Evolutionary conservation across 805 yeast species (phyloP).

Genomic region (Zygoascus ofunaensis): DNA sequence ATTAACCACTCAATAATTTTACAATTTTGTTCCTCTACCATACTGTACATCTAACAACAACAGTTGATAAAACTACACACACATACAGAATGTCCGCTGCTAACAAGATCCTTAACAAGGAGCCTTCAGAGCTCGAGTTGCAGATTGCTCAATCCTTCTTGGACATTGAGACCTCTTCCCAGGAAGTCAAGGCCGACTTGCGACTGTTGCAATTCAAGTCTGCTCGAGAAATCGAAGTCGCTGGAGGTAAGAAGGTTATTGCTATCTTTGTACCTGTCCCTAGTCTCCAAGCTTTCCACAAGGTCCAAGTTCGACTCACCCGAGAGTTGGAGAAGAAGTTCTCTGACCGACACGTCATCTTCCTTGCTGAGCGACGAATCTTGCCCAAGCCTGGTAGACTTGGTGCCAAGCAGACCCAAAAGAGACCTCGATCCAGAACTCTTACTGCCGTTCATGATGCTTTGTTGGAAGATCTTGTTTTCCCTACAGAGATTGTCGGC

Average conservation of each 20-base stretch:
- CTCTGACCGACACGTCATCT: constrained; percentile 99
- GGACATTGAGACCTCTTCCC: constrained; percentile 88
- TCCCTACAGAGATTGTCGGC: constrained; percentile 99
- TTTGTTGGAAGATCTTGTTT: constrained; percentile 96
- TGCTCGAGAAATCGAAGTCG: constrained; percentile 94
- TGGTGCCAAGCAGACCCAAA: constrained; percentile 81
- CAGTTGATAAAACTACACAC: constrained; percentile 3
- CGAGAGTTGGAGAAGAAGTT: constrained; percentile 99
- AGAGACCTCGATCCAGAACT: constrained; percentile 99
- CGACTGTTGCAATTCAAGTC: constrained; percentile 98
- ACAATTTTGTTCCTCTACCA: constrained; percentile 3
- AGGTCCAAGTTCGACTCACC: constrained; percentile 84
- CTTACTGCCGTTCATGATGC: constrained; percentile 97
- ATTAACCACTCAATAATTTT: background rate
- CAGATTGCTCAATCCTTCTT: constrained; percentile 98
- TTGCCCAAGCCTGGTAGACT: constrained; percentile 96
- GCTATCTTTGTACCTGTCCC: constrained; percentile 98
- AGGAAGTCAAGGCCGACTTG: constrained; percentile 95
- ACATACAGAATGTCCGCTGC: constrained; percentile 79
- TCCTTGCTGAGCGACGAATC: constrained; percentile 99
- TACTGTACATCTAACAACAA: background rate
- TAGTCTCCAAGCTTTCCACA: constrained; percentile 95
- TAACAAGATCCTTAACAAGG: constrained; percentile 86
- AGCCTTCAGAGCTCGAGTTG: constrained; percentile 97
- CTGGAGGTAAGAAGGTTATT: constrained; percentile 98